Base-by-base conservation (phyloP, 225 moss, liverwort and hornwort genomes). In the Neckera pumila region DNA sequence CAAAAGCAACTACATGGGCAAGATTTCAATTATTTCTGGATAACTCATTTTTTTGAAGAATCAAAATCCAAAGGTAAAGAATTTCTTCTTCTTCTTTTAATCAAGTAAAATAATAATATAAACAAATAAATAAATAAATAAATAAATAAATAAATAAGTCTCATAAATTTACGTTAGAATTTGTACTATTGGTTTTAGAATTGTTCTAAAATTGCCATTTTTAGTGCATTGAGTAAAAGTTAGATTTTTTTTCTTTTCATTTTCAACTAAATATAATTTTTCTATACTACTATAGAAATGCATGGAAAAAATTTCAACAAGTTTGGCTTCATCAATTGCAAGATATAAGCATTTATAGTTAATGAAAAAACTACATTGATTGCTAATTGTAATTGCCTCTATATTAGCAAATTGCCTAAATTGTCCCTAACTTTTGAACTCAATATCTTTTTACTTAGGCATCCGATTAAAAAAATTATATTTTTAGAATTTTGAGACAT, bases 371-470 rank as follows among this genome's bases (percentile, higher is more conserved):
- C 14, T 72, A 17, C 57, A 12, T 3, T 26, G 2, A 25, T 31
- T 47, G 19, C 30, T 5, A n/a, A n/a, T n/a, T n/a, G n/a, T 47
- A 61, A 31, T 54, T 54, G 54, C 54, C 54, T 54, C 54, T 54
- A 17, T 18, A 54, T 54, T 54, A 54, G 54, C 54, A 54, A 6
- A 17, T 7, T 54, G 2, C 54, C 17, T 54, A 54, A 72, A 1
- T 2, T 25, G 8, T 25, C 7, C 7, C 5, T 31, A 49, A 74
- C 4, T 33, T 75, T 31, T 33, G 12, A 49, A 31, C 1, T 5
- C 33, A 1, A 20, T 33, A 17, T 49, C 4, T 76, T 49, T 51
- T 51, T 19, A 31, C 1, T 51, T 0, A 0, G 4, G 1, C 12
- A 51, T 3, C 2, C 0, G 0, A 49, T 75, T 33, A 49, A 49